Conservation (phyloP, 2,329 filamentous ascomycete species). For the Colletotrichum tabaci region DNA sequence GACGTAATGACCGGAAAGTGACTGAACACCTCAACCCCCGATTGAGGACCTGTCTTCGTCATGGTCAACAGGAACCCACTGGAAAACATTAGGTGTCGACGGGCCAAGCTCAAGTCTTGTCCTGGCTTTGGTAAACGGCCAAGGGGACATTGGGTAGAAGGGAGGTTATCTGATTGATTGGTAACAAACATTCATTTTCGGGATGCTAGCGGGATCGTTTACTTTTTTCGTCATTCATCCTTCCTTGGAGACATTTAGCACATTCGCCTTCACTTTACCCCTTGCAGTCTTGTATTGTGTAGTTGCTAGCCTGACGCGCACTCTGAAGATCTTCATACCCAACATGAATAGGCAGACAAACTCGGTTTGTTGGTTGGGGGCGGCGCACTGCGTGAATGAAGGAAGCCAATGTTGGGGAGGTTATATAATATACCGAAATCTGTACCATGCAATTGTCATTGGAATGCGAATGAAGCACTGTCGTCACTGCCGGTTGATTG, state of each 20-base stretch:
- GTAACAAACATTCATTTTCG: conserved; percentile 26
- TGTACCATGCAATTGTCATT: conserved; percentile 10
- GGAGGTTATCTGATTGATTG: conserved; percentile 7
- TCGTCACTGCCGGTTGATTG: not conserved
- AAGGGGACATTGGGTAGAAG: not conserved
- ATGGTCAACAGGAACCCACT: no score
- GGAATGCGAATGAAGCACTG: no score
- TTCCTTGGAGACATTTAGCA: not conserved
- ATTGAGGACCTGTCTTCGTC: no score
- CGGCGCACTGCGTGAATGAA: not conserved
- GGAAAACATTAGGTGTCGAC: no score
- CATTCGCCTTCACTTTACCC: not conserved
- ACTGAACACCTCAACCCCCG: not conserved
- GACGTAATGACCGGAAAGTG: not conserved
- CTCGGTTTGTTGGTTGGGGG: not conserved
- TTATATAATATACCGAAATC: conserved; percentile 8
- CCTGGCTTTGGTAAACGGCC: not conserved
- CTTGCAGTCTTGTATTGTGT: not conserved
- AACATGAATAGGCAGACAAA: not conserved
- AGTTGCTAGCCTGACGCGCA: not conserved
- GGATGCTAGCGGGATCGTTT: not conserved
- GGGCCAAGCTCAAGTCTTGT: no score
- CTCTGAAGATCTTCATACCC: conserved; percentile 15
- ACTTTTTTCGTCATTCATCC: not conserved
- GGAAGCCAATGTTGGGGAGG: not conserved